These are phyloP conservation scores for Penicillium macrosclerotiorum DNA, from an alignment of 495 filamentous ascomycete genomes.

Conservation along the genomic window DNA sequence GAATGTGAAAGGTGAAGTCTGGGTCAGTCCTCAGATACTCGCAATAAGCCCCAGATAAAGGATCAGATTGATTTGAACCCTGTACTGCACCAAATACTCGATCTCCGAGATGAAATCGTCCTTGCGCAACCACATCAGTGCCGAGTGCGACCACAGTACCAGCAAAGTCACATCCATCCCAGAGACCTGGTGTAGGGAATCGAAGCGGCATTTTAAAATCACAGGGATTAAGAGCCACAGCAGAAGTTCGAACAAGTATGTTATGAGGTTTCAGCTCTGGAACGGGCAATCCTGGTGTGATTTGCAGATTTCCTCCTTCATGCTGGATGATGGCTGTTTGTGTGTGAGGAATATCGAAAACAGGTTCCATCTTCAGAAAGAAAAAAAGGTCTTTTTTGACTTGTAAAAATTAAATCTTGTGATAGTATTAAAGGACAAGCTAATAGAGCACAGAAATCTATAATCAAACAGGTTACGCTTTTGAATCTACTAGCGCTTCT, in stretches of 20 bases:
- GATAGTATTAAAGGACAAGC: too few species aligned
- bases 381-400: neutral
- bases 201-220: conserved; percentile 43
- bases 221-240: conserved; percentile 46
- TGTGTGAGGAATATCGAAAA: neutral
- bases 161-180: conserved; percentile 44
- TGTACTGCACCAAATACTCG: conserved; percentile 35
- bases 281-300: conserved; percentile 17
- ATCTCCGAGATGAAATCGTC: conserved; percentile 25
- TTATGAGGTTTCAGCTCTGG: conserved; percentile 18
- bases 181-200: conserved; percentile 32
- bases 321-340: conserved; percentile 25
- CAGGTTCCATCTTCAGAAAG: neutral
- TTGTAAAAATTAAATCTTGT: too few species aligned
- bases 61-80: conserved; percentile 28
- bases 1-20: conserved; percentile 24
- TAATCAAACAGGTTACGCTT: too few species aligned
- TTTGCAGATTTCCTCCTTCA: conserved; percentile 16
- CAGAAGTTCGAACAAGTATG: conserved; percentile 28
- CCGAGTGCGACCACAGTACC: conserved; percentile 36
- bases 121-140: conserved; percentile 13
- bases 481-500: too few species aligned
- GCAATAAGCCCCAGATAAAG: conserved; percentile 35
- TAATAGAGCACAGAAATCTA: too few species aligned
- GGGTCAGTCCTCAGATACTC: conserved; percentile 26